These are phyloP conservation scores for Neofusicoccum cordaticola DNA, from an alignment of 2,329 filamentous ascomycete species.

Conservation along the genomic window DNA sequence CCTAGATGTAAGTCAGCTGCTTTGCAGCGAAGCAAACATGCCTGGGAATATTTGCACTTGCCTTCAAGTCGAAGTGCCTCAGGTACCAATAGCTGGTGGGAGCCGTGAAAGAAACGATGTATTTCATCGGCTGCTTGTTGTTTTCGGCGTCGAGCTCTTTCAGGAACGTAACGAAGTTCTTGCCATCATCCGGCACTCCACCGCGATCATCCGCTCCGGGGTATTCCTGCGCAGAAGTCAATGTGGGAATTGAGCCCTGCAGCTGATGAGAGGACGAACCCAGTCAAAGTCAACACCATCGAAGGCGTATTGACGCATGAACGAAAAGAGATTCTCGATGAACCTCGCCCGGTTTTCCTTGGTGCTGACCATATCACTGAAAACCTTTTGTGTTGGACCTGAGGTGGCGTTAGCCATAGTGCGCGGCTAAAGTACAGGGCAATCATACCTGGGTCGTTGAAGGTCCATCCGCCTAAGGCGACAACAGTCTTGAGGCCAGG, in stretches of 20 bases:
- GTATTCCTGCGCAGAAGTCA: neutral
- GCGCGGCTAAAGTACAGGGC: too few species aligned
- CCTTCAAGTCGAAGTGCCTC: conserved; percentile 26
- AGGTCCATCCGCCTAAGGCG: conserved; percentile 43
- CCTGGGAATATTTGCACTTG: neutral
- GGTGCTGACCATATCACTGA: conserved; percentile 33
- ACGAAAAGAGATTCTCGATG: conserved; percentile 35
- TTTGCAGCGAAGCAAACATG: too few species aligned
- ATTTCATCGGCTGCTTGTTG: conserved; percentile 7
- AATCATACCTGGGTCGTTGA: conserved; percentile 31
- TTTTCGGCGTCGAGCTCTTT: conserved; percentile 25
- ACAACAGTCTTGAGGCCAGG: conserved; percentile 37
- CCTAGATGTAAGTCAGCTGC: too few species aligned
- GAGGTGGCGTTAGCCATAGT: neutral
- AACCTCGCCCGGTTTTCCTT: conserved; percentile 35
- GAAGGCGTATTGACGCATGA: conserved; percentile 45
- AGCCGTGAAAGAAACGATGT: conserved; percentile 27
- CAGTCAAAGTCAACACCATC: conserved; percentile 50
- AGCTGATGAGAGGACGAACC: conserved; percentile 22
- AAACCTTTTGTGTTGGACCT: conserved; percentile 25
- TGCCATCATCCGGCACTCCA: conserved; percentile 36
- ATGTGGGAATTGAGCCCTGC: too few species aligned
- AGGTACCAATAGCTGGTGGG: conserved; percentile 30
- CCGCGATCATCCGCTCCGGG: conserved; percentile 32
- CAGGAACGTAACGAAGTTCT: conserved; percentile 25